Evolutionary conservation across 768 basidiomycete genomes (phyloP), one percentile per base, ranked within the genome.

Genomic region (Strobilomyces echinocephalus): DNA sequence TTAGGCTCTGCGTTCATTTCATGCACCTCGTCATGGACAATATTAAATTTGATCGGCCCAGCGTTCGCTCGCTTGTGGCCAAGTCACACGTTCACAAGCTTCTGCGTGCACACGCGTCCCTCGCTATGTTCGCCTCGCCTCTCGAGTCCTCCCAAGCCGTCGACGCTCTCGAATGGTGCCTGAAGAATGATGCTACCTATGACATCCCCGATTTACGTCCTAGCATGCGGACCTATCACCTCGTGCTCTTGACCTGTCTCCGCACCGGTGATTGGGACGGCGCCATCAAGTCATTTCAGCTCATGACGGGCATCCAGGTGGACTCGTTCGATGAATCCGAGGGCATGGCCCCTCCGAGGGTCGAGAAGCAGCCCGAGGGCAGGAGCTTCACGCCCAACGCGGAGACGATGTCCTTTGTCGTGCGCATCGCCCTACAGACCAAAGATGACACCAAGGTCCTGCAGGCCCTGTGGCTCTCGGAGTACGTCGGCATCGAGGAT

Each of bases 221-320:
- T 6, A 56, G 67, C 50, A 28, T 55, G 52, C 60, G 59, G 47
- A 81, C 85, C 9, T 89, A 79, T 67, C 79, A 80, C 56, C 74
- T 85, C 26, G 83, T 82, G 48, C 74, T 90, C 61, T 68, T 74
- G 55, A 77, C 79, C 2, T 91, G 88, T 66, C 80, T 83, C 79
- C 77, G 79, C 52, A 73, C 74, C 34, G 73, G 65, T 14, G 85
- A 90, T 67, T 91, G 86, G 87, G 71, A 64, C 24, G 74, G 74
- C 18, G 80, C 84, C 2, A 63, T 73, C 45, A 75, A 77, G 46
- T 69, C 79, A 16, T 85, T 89, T 65, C 81, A 87, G 56, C 71
- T 88, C 58, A 85, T 91, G 82, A 85, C 86, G 4, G 88, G 88
- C 7, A 82, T 79, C 59, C 78, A 76, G 54, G 60, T 67, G 2